Percentiles rank a stretch among this genome's conserved stretches.
Evolutionary conservation across 2,329 filamentous ascomycete species (phyloP).

Genomic region (Colletotrichum shisoi): DNA sequence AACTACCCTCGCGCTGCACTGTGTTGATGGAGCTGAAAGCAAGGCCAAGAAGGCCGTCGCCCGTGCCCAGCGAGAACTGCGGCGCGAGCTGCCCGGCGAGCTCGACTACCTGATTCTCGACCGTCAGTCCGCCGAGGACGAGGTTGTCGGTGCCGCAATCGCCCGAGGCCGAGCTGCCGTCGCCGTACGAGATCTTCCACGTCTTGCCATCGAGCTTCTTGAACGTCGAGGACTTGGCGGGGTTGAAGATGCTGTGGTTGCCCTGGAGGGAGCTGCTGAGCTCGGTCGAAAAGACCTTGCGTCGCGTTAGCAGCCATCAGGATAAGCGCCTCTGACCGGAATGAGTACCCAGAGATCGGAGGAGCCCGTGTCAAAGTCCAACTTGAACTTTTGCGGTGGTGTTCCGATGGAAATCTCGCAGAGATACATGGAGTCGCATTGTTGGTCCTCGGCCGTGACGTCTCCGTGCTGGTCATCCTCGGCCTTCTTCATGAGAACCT

Average conservation of each 20-base stretch:
- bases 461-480: constrained; percentile 27
- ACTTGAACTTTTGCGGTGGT: constrained; percentile 66
- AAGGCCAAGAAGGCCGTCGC: constrained; percentile 74
- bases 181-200: constrained; percentile 73
- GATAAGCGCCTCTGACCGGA: constrained; percentile 51
- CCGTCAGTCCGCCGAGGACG: constrained; percentile 70
- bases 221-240: constrained; percentile 50
- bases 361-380: constrained; percentile 79
- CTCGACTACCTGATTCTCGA: constrained; percentile 70
- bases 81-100: constrained; percentile 66
- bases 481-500: constrained; percentile 28
- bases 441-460: constrained; percentile 49
- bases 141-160: constrained; percentile 72
- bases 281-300: constrained; percentile 46
- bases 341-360: constrained; percentile 76
- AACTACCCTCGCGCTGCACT: constrained; percentile 60
- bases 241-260: constrained; percentile 56
- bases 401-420: constrained; percentile 53
- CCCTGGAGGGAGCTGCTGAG: constrained; percentile 41
- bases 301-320: neutral
- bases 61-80: constrained; percentile 65
- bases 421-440: constrained; percentile 61
- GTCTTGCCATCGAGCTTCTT: constrained; percentile 53
- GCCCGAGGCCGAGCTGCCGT: constrained; percentile 69
- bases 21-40: constrained; percentile 72